Evolutionary conservation across 2,329 filamentous ascomycete species (phyloP), one percentile per base, ranked within the genome.

Genomic region (Fusarium caatingaense): DNA sequence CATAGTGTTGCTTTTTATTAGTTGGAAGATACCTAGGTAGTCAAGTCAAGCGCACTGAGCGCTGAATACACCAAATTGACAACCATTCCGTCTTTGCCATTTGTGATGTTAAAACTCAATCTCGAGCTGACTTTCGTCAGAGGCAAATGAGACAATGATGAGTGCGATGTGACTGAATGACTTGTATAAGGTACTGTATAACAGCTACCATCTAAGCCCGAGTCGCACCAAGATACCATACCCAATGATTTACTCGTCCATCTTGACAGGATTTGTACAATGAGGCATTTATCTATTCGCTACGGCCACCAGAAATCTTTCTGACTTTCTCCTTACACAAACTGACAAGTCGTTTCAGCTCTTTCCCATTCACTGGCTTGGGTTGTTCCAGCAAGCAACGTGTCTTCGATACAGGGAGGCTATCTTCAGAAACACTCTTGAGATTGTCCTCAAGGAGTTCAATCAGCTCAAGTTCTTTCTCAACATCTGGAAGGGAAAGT

Each of bases 341-440:
- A 42, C 73, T 76, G 4, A 75, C 71, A 9, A 80, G 60, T 25
- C 77, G 68, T 60, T 66, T 76, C 55, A 79, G 55, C 54, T 80
- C 77, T 11, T 68, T 74, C 7, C 69, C 74, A 56, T 75, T 69
- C 8, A 80, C 64, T 4, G 78, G 78, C 30, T 64, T 71, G 4
- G 78, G 78, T 50, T 79, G 76, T 47, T 79, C 72, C 18, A 80
- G 65, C 3, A 60, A 50, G 23, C 78, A 80, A n/a, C 68, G 60
- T 15, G 64, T 72, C 44, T 71, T 76, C 11, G 77, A 73, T 21
- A 80, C 46, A 2, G 78, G 55, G 4, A 72, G 64, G 1, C 59
- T 63, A 15, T 64, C 65, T 44, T 71, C 71, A 20, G 71, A 69
- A 21, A 72, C 56, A 47, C 61, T 45, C 25, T 64, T 62, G 41